phyloP scores from a whole-genome alignment of 371 early-diverging fungal genomes.

The Mucor mucedo region DNA sequence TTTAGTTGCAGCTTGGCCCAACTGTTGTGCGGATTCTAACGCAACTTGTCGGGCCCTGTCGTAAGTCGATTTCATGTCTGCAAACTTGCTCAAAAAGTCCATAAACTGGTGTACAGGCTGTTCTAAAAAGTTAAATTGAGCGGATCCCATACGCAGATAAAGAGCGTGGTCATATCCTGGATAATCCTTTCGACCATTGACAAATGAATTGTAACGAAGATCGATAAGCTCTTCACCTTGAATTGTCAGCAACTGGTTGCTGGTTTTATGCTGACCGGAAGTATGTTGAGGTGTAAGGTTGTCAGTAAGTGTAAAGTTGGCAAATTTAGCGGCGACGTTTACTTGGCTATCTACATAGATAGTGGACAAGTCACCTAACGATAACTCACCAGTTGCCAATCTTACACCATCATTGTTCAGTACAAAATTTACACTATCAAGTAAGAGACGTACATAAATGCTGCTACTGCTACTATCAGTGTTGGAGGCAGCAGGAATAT shows the following conservation, averaged over 20 bases:
- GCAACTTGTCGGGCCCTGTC: conserved; percentile 91
- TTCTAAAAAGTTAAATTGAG: conserved; percentile 76
- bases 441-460: conserved; percentile 69
- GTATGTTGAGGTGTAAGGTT: conserved; percentile 45
- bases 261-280: conserved; percentile 13
- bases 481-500: neutral
- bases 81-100: conserved; percentile 77
- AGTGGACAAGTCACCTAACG: conserved; percentile 73
- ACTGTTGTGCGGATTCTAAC: conserved; percentile 75
- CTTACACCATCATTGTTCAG: conserved; percentile 84
- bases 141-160: conserved; percentile 79
- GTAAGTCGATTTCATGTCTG: conserved; percentile 86
- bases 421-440: conserved; percentile 83
- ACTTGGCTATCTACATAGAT: conserved; percentile 65
- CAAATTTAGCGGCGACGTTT: conserved; percentile 82
- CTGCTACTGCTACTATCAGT: conserved; percentile 11
- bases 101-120: conserved; percentile 61
- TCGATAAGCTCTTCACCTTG: conserved; percentile 91
- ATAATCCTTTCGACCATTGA: conserved; percentile 52
- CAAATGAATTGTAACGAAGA: conserved; percentile 83
- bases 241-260: conserved; percentile 73
- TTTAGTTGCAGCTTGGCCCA: conserved; percentile 67
- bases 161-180: conserved; percentile 90
- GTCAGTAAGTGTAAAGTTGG: conserved; percentile 81
- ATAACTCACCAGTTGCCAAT: conserved; percentile 79